Percentiles rank a stretch among this genome's conserved stretches.
Evolutionary conservation across 768 basidiomycete species (phyloP).

Genomic region (Termitomyces sp.): DNA sequence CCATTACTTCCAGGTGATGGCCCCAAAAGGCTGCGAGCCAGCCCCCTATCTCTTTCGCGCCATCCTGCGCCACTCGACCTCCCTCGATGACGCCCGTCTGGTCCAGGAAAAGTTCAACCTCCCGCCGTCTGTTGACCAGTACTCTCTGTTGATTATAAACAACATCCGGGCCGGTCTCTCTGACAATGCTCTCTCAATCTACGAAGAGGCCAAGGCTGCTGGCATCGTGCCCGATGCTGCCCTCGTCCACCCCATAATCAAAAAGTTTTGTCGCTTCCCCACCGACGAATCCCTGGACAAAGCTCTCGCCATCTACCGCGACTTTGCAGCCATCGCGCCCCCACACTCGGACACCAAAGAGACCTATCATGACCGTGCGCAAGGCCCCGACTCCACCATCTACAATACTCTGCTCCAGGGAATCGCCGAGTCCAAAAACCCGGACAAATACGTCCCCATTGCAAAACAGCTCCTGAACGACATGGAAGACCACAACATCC

Average conservation of each 20-base stretch:
- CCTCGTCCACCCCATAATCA: constrained; percentile 53
- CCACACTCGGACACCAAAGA: constrained; percentile 14
- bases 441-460: constrained; percentile 41
- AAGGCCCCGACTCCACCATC: constrained; percentile 44
- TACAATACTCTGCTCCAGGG: constrained; percentile 51
- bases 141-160: constrained; percentile 53
- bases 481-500: constrained; percentile 51
- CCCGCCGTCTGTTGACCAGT: constrained; percentile 37
- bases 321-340: constrained; percentile 32
- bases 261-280: constrained; percentile 37
- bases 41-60: constrained; percentile 28
- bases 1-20: constrained; percentile 24
- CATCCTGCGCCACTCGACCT: constrained; percentile 37
- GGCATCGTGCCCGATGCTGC: constrained; percentile 44
- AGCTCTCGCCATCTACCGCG: constrained; percentile 50
- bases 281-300: constrained; percentile 40
- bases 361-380: constrained; percentile 24
- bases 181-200: constrained; percentile 41
- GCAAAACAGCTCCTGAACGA: constrained; percentile 55
- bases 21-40: constrained; percentile 24
- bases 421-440: constrained; percentile 36
- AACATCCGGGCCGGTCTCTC: constrained; percentile 32
- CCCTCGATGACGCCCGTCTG: constrained; percentile 34
- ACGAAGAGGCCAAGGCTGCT: constrained; percentile 35
- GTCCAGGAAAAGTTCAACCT: constrained; percentile 36